phyloP scores from a whole-genome alignment of 2,329 filamentous ascomycete species.

The Curvularia spicifera region DNA sequence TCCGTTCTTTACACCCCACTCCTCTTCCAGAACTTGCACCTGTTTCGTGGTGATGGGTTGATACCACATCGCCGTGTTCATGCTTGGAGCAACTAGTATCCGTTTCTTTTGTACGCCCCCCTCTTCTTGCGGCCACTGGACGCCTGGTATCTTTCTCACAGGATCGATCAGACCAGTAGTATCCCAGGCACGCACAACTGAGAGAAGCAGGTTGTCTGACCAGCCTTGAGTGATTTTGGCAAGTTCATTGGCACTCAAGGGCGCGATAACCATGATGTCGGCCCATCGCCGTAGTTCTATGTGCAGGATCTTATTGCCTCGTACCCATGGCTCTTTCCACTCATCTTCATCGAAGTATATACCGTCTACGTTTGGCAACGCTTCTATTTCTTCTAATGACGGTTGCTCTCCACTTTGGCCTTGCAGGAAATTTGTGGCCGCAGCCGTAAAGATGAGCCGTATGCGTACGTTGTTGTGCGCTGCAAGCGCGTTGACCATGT shows the following conservation, averaged over 20 bases:
- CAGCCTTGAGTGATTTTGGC: constrained; percentile 83
- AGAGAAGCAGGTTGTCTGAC: constrained; percentile 74
- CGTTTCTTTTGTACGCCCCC: constrained; percentile 54
- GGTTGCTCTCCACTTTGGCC: constrained; percentile 82
- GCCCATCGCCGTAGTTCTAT: constrained; percentile 88
- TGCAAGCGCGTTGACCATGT: constrained; percentile 62
- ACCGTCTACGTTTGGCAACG: constrained; percentile 75
- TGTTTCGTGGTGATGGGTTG: constrained; percentile 82
- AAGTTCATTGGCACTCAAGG: constrained; percentile 82
- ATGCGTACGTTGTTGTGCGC: constrained; percentile 69
- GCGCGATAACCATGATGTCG: constrained; percentile 78
- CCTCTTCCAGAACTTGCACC: constrained; percentile 70
- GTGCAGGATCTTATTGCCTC: constrained; percentile 82
- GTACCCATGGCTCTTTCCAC: constrained; percentile 78
- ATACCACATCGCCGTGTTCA: constrained; percentile 91
- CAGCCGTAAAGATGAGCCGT: constrained; percentile 79
- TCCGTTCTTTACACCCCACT: constrained; percentile 67
- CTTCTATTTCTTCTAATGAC: constrained; percentile 62
- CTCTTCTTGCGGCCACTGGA: constrained; percentile 30
- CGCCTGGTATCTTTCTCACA: constrained; percentile 34
- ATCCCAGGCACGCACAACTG: constrained; percentile 88
- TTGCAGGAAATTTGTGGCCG: constrained; percentile 75
- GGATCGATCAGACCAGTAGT: constrained; percentile 53
- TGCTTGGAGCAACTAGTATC: constrained; percentile 79
- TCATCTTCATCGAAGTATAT: constrained; percentile 87